These are phyloP conservation scores for Silybum marianum DNA, from an alignment of 129 eudicot genomes.

Conservation along the genomic window DNA sequence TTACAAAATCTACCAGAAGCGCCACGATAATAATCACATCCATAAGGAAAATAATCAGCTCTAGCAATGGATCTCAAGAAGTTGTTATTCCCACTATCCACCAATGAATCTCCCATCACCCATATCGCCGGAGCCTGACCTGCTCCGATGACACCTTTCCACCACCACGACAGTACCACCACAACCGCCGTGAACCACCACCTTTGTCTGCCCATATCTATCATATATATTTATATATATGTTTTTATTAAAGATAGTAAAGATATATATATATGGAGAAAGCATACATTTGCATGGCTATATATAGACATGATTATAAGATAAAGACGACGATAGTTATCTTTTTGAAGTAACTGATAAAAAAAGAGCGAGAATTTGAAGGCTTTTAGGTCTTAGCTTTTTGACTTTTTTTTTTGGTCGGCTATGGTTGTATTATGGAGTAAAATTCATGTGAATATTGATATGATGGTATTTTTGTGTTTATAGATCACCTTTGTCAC, in stretches of 20 bases:
- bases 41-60: constrained; percentile 87
- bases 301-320: constrained; percentile 23
- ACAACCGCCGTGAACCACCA: constrained; percentile 26
- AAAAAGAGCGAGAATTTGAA: constrained; percentile 19
- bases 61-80: constrained; percentile 64
- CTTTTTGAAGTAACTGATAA: neutral
- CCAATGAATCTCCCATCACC: constrained; percentile 88
- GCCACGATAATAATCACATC: constrained; percentile 58
- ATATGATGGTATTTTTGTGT: neutral
- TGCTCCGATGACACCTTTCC: constrained; percentile 17
- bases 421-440: constrained; percentile 5
- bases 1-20: constrained; percentile 82
- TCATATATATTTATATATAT: neutral
- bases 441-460: constrained; percentile 24
- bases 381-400: constrained; percentile 9
- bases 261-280: neutral
- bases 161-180: constrained; percentile 23
- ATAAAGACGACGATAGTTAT: constrained; percentile 15
- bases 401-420: constrained; percentile 20
- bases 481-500: neutral
- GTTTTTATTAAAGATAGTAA: neutral
- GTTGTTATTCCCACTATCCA: constrained; percentile 87
- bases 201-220: constrained; percentile 8
- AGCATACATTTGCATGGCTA: constrained; percentile 17
- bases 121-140: constrained; percentile 68